Evolutionary conservation across 1,284 basidiomycete genomes (phyloP).

Genomic region (Hymenochaete sp.): DNA sequence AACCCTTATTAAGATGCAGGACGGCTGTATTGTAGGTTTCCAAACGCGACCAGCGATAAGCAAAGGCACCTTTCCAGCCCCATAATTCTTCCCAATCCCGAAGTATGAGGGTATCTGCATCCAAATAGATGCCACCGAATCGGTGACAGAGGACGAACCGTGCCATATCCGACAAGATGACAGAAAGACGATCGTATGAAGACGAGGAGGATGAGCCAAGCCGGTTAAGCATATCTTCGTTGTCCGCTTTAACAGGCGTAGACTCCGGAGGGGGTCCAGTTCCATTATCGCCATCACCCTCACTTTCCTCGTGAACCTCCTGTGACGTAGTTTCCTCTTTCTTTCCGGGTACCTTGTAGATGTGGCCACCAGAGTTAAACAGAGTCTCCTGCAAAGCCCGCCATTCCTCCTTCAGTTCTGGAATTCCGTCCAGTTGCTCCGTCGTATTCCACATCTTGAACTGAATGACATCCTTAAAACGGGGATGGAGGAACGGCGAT

Average conservation of each 20-base stretch:
- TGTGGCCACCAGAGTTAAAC: slow-evolving; percentile 69
- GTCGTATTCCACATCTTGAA: slow-evolving; percentile 91
- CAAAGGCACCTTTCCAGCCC: slow-evolving; percentile 83
- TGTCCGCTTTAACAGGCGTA: slow-evolving; percentile 27
- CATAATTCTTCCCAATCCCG: slow-evolving; percentile 91
- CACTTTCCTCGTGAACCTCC: slow-evolving; percentile 19
- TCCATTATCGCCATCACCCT: slow-evolving; percentile 17
- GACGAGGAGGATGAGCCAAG: slow-evolving; percentile 69
- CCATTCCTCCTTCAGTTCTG: slow-evolving; percentile 75
- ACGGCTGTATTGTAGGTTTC: slow-evolving; percentile 84
- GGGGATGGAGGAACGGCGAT: slow-evolving; percentile 72
- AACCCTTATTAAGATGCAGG: slow-evolving; percentile 73
- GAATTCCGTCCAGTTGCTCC: slow-evolving; percentile 74
- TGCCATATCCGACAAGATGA: slow-evolving; percentile 82
- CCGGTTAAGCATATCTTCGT: slow-evolving; percentile 60
- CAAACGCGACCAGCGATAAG: slow-evolving; percentile 77
- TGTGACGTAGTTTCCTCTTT: slow-evolving; percentile 25
- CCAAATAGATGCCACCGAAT: slow-evolving; percentile 80
- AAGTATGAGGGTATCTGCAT: slow-evolving; percentile 79
- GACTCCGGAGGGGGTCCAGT: slow-evolving; percentile 24
- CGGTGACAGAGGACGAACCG: slow-evolving; percentile 80
- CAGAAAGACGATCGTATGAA: slow-evolving; percentile 72
- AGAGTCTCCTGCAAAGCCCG: slow-evolving; percentile 51
- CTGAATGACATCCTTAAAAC: slow-evolving; percentile 73
- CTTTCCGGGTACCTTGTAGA: slow-evolving; percentile 42